Base-by-base conservation (phyloP, 495 filamentous ascomycete genomes). In the Collariella sp. region DNA sequence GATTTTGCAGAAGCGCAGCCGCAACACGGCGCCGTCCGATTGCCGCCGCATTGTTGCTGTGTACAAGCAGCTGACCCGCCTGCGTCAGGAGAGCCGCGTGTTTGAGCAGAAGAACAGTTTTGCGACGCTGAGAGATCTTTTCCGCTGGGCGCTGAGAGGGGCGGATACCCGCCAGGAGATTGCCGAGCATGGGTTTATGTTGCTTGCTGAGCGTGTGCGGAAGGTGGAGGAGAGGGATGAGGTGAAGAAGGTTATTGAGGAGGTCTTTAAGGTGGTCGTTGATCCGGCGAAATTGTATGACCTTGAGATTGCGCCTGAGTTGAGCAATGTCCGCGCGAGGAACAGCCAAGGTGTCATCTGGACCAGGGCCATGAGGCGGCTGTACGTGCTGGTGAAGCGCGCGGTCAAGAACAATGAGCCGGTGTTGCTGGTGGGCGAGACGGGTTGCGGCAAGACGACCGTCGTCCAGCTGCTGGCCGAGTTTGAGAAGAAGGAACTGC, bases 21-120 rank as follows among this genome's bases (percentile, higher is more conserved):
- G 87, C 55, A 79, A 83, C 55, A 91, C 90, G 36, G 88, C 94
- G 0, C 89, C 91, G 15, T 95, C 91, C 0, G 91, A 95, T 71
- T 94, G 91, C 64, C 79, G 81, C 23, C 79, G 82, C 34, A 97
- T 99, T 55, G 93, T 97, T 16, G 75, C 83, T n/a, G 91, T 96
- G 0, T 99, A 99, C 70, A 84, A 88, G 59, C 88, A 91, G 64
- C 78, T 99, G 18, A 93, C 93, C 7, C 72, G 86, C 9, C 72
- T 96, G 11, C 88, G 94, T 12, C 94, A 99, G 67, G 85, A 88
- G 18, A 88, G 82, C 61, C 76, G 94, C 22, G 70, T 97, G 0
- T 99, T 97, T 64, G 94, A 99, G 71, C 91, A 97, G 62, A 95
- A 94, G 66, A 90, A 93, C 63, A 91, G 90, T 62, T 99, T 99